Conservation (phyloP, 1,139 yeast species). For the Blastobotrys aristatus region DNA sequence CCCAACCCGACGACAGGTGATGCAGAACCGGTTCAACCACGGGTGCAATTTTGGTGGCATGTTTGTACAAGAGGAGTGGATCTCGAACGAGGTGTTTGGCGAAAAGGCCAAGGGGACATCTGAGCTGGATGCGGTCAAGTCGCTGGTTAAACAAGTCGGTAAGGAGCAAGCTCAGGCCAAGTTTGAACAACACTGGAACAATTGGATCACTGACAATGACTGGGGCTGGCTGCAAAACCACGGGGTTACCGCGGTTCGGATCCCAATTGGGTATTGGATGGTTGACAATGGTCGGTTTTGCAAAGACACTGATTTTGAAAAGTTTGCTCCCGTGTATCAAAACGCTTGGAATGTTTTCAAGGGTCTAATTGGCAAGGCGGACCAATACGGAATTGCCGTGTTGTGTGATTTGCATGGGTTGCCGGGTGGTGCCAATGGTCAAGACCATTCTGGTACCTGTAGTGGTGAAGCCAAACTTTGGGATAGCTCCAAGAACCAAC, state of each 20-base stretch:
- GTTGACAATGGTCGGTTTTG: slow-evolving; percentile 60
- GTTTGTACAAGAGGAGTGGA: slow-evolving; percentile 70
- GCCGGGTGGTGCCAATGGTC: slow-evolving; percentile 89
- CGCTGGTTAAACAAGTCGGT: slow-evolving; percentile 47
- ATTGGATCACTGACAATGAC: slow-evolving; percentile 62
- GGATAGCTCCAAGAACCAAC: slow-evolving; percentile 43
- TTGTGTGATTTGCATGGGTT: slow-evolving; percentile 82
- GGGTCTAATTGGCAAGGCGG: slow-evolving; percentile 52
- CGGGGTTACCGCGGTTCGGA: slow-evolving; percentile 70
- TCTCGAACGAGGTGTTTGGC: slow-evolving; percentile 42
- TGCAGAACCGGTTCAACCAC: slow-evolving; percentile 60
- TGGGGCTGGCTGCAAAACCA: slow-evolving; percentile 69
- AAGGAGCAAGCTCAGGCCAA: slow-evolving; percentile 48
- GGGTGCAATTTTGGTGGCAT: slow-evolving; percentile 88
- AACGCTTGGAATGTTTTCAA: slow-evolving; percentile 67
- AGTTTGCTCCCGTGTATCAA: slow-evolving; percentile 50
- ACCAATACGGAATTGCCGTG: slow-evolving; percentile 56
- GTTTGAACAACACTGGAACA: slow-evolving; percentile 66
- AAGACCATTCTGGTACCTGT: slow-evolving; percentile 74
- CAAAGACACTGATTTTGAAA: slow-evolving; percentile 56
- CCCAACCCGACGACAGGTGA: slow-evolving; percentile 51
- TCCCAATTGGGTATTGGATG: slow-evolving; percentile 92
- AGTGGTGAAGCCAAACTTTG: slow-evolving; percentile 60
- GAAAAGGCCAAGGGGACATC: slow-evolving; percentile 46
- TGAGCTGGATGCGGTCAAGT: slow-evolving; percentile 71